A percentile compares a stretch with the other conserved stretches of the same genome.
Evolutionary conservation across 768 basidiomycete genomes (phyloP).

Genomic region (Lentinus brumalis): DNA sequence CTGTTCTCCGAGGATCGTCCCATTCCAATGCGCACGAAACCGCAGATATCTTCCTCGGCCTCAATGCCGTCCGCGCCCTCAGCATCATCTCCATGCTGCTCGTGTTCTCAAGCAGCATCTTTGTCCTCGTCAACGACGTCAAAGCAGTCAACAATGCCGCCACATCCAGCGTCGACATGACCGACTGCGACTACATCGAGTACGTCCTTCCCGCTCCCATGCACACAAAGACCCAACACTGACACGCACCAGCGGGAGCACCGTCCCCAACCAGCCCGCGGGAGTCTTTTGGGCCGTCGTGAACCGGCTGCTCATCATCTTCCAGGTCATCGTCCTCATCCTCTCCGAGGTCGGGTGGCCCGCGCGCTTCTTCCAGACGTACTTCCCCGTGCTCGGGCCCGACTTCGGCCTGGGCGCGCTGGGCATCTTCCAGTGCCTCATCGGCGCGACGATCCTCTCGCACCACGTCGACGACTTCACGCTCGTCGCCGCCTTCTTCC

Average conservation of each 20-base stretch:
- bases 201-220: constrained; percentile 43
- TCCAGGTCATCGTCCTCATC: constrained; percentile 79
- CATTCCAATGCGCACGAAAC: not conserved
- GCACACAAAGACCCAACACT: constrained; percentile 16
- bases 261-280: constrained; percentile 89
- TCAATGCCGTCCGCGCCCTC: constrained; percentile 77
- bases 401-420: constrained; percentile 81
- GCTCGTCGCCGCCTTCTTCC: constrained; percentile 87
- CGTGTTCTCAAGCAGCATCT: constrained; percentile 78
- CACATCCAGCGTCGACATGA: constrained; percentile 38
- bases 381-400: constrained; percentile 53
- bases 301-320: constrained; percentile 84
- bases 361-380: constrained; percentile 75
- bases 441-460: constrained; percentile 57
- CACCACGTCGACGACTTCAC: constrained; percentile 83
- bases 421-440: constrained; percentile 87
- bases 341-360: constrained; percentile 87
- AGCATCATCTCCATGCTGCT: constrained; percentile 79
- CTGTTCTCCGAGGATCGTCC: not conserved
- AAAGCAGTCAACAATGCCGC: constrained; percentile 72
- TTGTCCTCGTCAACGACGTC: constrained; percentile 72
- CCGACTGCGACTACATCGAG: constrained; percentile 79
- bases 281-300: constrained; percentile 92
- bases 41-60: constrained; percentile 66
- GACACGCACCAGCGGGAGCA: constrained; percentile 43